Evolutionary conservation across 176 grass and related monocot species (phyloP).

Genomic region (Oryza rufipogon): DNA sequence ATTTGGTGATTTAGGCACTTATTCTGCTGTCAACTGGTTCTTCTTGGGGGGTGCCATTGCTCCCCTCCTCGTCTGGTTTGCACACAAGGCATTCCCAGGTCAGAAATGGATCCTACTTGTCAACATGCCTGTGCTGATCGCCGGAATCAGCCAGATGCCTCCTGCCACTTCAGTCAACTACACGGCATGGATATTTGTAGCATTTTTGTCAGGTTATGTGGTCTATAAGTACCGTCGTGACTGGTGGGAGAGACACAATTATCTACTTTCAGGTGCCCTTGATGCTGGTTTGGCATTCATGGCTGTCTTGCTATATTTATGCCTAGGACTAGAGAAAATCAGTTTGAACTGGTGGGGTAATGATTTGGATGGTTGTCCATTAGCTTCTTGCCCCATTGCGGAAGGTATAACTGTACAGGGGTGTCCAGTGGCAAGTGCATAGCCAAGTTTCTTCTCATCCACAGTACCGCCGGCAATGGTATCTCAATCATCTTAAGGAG

Average conservation of each 20-base stretch:
- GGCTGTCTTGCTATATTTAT: slow-evolving; percentile 87
- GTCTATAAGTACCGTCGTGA: slow-evolving; percentile 80
- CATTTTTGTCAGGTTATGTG: slow-evolving; percentile 69
- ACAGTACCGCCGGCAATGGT: neutral
- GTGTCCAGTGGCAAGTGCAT: slow-evolving; percentile 53
- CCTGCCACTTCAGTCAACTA: slow-evolving; percentile 93
- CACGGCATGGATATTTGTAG: slow-evolving; percentile 77
- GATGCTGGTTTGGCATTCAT: slow-evolving; percentile 96
- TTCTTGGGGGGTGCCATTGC: slow-evolving; percentile 86
- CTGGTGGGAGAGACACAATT: slow-evolving; percentile 92
- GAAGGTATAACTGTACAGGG: slow-evolving; percentile 68
- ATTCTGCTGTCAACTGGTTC: slow-evolving; percentile 93
- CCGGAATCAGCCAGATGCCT: slow-evolving; percentile 62
- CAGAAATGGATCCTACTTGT: slow-evolving; percentile 83
- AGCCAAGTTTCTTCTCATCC: neutral
- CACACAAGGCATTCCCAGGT: slow-evolving; percentile 70
- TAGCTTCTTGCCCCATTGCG: slow-evolving; percentile 78
- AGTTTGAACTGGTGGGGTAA: slow-evolving; percentile 90
- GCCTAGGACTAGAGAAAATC: slow-evolving; percentile 69
- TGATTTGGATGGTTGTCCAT: slow-evolving; percentile 80
- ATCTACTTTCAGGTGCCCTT: slow-evolving; percentile 81
- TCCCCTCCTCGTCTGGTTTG: slow-evolving; percentile 74
- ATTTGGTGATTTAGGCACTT: slow-evolving; percentile 77
- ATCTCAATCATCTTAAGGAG: neutral
- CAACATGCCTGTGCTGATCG: slow-evolving; percentile 85